phyloP scores from a whole-genome alignment of 371 early-diverging fungal species.

The Catenaria anguillulae region DNA sequence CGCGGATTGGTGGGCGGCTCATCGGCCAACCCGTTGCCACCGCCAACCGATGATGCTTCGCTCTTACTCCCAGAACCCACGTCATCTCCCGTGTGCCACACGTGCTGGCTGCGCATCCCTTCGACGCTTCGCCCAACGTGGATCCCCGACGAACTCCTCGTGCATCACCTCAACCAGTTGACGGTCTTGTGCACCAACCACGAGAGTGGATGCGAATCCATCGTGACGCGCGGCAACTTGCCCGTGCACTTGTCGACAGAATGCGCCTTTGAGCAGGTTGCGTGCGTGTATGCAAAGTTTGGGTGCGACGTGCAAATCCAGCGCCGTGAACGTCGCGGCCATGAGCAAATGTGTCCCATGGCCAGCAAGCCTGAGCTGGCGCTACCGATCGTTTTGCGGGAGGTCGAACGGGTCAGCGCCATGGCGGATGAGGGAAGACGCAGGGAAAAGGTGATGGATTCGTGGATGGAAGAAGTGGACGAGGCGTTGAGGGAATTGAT shows the following conservation, averaged over 20 bases:
- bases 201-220: not conserved
- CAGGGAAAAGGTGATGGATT: not conserved
- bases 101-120: not conserved
- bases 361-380: not conserved
- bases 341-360: not conserved
- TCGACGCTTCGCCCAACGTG: not conserved
- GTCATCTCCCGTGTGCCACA: not conserved
- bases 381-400: not conserved
- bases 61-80: not conserved
- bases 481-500: not conserved
- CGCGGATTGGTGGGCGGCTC: no score
- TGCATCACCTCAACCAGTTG: not conserved
- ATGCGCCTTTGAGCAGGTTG: not conserved
- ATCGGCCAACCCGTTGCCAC: no score
- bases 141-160: not conserved
- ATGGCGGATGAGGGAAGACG: not conserved
- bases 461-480: conserved; percentile 3
- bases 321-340: not conserved
- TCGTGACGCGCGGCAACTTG: not conserved
- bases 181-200: not conserved
- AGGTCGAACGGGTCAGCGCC: not conserved
- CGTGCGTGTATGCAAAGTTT: not conserved
- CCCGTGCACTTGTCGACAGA: not conserved
- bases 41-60: no score
- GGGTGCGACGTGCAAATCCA: not conserved